phyloP scores from a whole-genome alignment of 2,329 filamentous ascomycete genomes.

The Acephala macrosclerotiorum region DNA sequence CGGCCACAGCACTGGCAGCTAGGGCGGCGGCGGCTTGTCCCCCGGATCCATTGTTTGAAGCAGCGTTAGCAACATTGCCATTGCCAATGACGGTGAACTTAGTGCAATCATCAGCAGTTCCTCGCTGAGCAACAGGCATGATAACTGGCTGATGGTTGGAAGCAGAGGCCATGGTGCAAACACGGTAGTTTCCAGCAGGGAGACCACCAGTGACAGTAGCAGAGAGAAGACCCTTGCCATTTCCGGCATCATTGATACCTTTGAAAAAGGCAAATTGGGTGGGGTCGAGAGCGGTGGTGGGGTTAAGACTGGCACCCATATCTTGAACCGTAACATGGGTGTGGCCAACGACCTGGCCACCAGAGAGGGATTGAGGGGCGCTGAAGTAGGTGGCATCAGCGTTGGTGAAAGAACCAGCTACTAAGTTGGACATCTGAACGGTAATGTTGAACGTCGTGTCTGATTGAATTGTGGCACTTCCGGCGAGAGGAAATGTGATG shows the following conservation, averaged over 20 bases:
- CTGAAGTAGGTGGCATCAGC: constrained; percentile 48
- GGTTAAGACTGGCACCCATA: constrained; percentile 44
- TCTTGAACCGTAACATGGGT: constrained; percentile 50
- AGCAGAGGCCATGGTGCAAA: constrained; percentile 53
- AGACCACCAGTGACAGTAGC: constrained; percentile 50
- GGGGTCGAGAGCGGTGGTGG: constrained; percentile 42
- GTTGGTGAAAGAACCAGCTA: constrained; percentile 49
- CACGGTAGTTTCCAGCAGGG: constrained; percentile 51
- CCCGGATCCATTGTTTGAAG: constrained; percentile 30
- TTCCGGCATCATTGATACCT: constrained; percentile 50
- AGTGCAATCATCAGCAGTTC: constrained; percentile 53
- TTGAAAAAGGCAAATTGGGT: constrained; percentile 50
- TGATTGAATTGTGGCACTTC: constrained; percentile 29
- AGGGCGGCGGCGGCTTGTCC: constrained; percentile 31
- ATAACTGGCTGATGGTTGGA: constrained; percentile 53
- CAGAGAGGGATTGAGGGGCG: constrained; percentile 46
- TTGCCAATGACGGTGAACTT: constrained; percentile 49
- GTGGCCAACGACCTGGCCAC: constrained; percentile 47
- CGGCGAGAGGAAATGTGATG: constrained; percentile 36
- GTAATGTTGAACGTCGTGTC: constrained; percentile 43
- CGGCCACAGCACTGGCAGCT: constrained; percentile 27
- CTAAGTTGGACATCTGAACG: constrained; percentile 46
- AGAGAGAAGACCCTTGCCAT: constrained; percentile 48
- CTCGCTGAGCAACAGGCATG: constrained; percentile 54
- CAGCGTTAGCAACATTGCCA: constrained; percentile 32